phyloP scores from a whole-genome alignment of 2,329 filamentous ascomycete species.

The Nemania abortiva region DNA sequence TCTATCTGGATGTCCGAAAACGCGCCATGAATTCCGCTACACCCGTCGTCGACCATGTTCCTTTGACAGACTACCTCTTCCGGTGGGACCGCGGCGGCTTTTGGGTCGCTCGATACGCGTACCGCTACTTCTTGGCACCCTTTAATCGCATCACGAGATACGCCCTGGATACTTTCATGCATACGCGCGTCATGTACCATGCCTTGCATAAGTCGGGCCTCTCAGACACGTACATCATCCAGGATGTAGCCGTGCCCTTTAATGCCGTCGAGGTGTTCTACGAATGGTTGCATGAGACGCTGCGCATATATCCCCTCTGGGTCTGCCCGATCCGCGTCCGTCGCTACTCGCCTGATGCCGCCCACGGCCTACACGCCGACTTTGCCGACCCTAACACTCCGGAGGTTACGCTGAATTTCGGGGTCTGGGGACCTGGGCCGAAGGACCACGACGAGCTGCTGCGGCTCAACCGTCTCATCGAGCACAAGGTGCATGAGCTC shows the following conservation, averaged over 20 bases:
- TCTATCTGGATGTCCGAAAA: conserved; percentile 75
- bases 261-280: conserved; percentile 58
- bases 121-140: conserved; percentile 72
- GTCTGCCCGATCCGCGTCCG: conserved; percentile 64
- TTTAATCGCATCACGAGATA: conserved; percentile 74
- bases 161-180: conserved; percentile 71
- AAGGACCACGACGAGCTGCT: conserved; percentile 61
- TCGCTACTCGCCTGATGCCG: conserved; percentile 56
- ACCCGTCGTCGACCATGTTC: conserved; percentile 65
- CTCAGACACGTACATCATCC: conserved; percentile 71
- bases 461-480: conserved; percentile 68
- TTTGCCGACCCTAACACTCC: conserved; percentile 56
- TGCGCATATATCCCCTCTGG: conserved; percentile 67
- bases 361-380: conserved; percentile 61
- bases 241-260: conserved; percentile 70
- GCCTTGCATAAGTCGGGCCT: conserved; percentile 72
- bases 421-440: conserved; percentile 69
- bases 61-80: conserved; percentile 75
- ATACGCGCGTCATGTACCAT: conserved; percentile 74
- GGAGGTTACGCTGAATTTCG: conserved; percentile 68
- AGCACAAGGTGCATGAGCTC: conserved; percentile 68
- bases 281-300: conserved; percentile 59
- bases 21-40: conserved; percentile 46
- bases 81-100: conserved; percentile 78
- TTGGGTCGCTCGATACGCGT: conserved; percentile 74